Percentiles rank a stretch among this genome's conserved stretches.
These are phyloP conservation scores for Agaricus blazei DNA, from an alignment of 768 basidiomycete genomes.

Conservation along the genomic window DNA sequence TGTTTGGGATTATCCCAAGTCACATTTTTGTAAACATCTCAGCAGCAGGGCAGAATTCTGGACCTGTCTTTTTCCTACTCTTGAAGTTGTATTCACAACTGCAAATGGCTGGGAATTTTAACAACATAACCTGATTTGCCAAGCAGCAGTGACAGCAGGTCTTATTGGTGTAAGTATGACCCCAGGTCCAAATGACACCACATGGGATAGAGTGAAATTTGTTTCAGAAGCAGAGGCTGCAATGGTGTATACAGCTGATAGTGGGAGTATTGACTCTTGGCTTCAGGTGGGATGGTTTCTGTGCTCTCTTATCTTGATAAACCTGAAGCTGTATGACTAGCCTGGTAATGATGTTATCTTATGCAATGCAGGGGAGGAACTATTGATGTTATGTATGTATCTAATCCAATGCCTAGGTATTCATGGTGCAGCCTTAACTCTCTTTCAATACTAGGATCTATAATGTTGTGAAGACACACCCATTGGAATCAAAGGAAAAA, in stretches of 20 bases:
- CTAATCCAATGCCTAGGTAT: background rate
- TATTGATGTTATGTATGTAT: background rate
- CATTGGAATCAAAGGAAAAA: background rate
- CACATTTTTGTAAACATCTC: background rate
- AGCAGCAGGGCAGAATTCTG: background rate
- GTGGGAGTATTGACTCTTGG: background rate
- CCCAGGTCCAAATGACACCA: too few species aligned
- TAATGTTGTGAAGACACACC: background rate
- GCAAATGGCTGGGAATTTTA: slow-evolving; percentile 1
- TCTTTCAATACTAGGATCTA: background rate
- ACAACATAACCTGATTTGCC: background rate
- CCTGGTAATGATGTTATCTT: background rate
- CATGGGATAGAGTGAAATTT: background rate
- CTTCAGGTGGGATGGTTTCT: background rate
- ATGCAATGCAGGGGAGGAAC: slow-evolving; percentile 2
- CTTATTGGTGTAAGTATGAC: background rate
- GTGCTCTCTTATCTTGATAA: background rate
- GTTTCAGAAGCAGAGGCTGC: slow-evolving; percentile 4
- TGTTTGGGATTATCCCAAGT: background rate
- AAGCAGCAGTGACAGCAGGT: background rate
- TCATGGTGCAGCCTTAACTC: background rate
- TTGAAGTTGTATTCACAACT: background rate
- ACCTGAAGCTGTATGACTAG: background rate
- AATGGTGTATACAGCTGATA: slow-evolving; percentile 1
- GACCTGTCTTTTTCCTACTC: background rate